Evolutionary conservation across 2,329 filamentous ascomycete species (phyloP), one percentile per base, ranked within the genome.

Genomic region (Colletotrichum gigasporum): DNA sequence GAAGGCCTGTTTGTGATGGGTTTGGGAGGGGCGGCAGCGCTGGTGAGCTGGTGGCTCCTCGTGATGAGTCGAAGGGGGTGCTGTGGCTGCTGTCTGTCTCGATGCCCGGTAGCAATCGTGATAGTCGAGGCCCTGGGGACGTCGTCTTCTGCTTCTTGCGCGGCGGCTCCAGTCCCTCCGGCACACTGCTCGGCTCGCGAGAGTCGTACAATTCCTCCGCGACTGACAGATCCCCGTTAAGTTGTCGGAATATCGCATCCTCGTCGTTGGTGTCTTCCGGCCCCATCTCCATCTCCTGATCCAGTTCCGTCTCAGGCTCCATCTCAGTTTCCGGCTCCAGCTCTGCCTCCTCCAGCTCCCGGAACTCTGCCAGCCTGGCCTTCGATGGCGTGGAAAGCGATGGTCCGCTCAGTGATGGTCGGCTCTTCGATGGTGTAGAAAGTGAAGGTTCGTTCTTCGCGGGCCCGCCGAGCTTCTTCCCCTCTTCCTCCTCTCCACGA

Each of bases 341-440:
- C n/a, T n/a, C n/a, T n/a, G n/a, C n/a, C n/a, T n/a, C n/a, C n/a
- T 76, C 73, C 0, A 47, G 12, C n/a, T 32, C 56, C 16, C 28
- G 73, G 10, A 76, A 75, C 1, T 74, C 75, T 11, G 67, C 60
- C 16, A 75, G 42, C 10, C 69, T 71, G 2, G 66, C 66, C 67
- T 80, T 79, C 1, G 72, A 69, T 2, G 78, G 79, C 2, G 74
- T 78, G 2, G 73, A 74, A 2, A 80, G 67, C 70, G 80, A 76
- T 4, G 72, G 74, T 76, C n/a, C n/a, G n/a, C n/a, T n/a, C n/a
- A n/a, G n/a, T n/a, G n/a, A n/a, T n/a, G n/a, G n/a, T n/a, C n/a
- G n/a, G n/a, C n/a, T n/a, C n/a, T n/a, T n/a, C n/a, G n/a, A n/a
- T n/a, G n/a, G n/a, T n/a, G n/a, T n/a, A 3, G 73, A 74, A 1